These are phyloP conservation scores for Psilocybe mexicana DNA, from an alignment of 1,284 basidiomycete species.

Conservation along the genomic window DNA sequence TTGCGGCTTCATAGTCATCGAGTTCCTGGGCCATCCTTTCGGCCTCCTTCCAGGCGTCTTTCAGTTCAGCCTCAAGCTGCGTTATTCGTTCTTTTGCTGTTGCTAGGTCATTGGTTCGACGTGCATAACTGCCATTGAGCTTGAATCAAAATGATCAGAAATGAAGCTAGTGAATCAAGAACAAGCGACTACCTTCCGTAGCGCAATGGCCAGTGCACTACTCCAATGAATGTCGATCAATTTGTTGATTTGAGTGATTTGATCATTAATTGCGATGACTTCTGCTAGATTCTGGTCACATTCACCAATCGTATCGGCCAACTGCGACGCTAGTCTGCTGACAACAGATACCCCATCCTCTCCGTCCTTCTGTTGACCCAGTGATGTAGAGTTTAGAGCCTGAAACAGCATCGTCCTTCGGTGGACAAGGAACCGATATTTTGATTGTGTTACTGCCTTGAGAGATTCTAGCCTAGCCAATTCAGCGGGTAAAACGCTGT, in stretches of 20 bases:
- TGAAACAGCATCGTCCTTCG: slow-evolving; percentile 72
- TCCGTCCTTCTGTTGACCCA: slow-evolving; percentile 30
- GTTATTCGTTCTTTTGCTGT: slow-evolving; percentile 46
- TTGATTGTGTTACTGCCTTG: slow-evolving; percentile 54
- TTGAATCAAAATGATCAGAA: slow-evolving; percentile 21
- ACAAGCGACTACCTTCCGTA: slow-evolving; percentile 54
- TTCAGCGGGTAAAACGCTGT: slow-evolving; percentile 58
- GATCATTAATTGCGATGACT: slow-evolving; percentile 58
- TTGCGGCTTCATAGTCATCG: slow-evolving; percentile 51
- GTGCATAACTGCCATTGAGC: slow-evolving; percentile 71
- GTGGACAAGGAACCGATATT: slow-evolving; percentile 69
- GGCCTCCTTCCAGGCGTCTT: slow-evolving; percentile 78
- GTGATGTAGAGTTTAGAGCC: slow-evolving; percentile 49
- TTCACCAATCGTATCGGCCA: slow-evolving; percentile 57
- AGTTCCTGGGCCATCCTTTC: slow-evolving; percentile 70
- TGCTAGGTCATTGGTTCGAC: slow-evolving; percentile 57
- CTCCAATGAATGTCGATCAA: slow-evolving; percentile 66
- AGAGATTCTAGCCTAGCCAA: slow-evolving; percentile 53
- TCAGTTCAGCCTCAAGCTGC: slow-evolving; percentile 67
- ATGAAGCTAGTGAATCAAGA: neutral
- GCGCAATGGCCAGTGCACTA: slow-evolving; percentile 71
- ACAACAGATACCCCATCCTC: slow-evolving; percentile 34
- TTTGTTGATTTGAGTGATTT: slow-evolving; percentile 60
- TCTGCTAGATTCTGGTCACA: slow-evolving; percentile 61
- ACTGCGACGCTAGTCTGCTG: slow-evolving; percentile 49